These are phyloP conservation scores for Carpinus fangiana DNA, from an alignment of 306 rosid genomes.

Conservation along the genomic window DNA sequence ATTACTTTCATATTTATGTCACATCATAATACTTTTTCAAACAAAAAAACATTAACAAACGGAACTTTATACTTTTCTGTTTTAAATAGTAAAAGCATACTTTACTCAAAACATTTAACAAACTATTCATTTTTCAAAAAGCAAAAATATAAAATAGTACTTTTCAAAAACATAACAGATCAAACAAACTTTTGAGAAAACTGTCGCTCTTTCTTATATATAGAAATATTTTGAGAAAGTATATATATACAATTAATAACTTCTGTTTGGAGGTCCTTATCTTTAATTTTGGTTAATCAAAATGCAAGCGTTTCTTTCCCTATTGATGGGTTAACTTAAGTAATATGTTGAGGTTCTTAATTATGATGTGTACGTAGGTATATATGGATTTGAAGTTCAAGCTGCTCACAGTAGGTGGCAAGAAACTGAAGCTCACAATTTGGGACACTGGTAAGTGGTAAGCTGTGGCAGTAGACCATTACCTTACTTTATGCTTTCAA, in stretches of 20 bases:
- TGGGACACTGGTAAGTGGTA: slow-evolving; percentile 98
- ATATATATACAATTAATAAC: neutral
- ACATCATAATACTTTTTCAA: too few relatives aligned
- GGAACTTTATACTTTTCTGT: too few relatives aligned
- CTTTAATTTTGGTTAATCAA: neutral
- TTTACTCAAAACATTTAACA: too few relatives aligned
- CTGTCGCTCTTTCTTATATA: too few relatives aligned
- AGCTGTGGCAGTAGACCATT: slow-evolving; percentile 5
- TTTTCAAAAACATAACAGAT: too few relatives aligned
- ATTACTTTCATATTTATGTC: too few relatives aligned
- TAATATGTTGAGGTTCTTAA: neutral
- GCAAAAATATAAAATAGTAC: too few relatives aligned
- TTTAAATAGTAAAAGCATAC: too few relatives aligned
- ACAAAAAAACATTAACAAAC: too few relatives aligned
- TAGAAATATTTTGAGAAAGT: too few relatives aligned
- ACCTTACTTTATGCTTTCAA: slow-evolving; percentile 2
- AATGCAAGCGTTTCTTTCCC: neutral
- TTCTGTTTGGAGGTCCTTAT: neutral
- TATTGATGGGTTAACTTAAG: neutral
- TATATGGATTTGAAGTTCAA: slow-evolving; percentile 97
- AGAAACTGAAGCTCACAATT: slow-evolving; percentile 80
- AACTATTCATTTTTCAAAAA: too few relatives aligned
- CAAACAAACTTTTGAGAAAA: too few relatives aligned
- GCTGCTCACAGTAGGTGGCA: slow-evolving; percentile 71
- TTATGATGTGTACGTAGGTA: slow-evolving; percentile 51